Conservation (phyloP, 2,329 filamentous ascomycete species). For the Colletotrichum sp. region DNA sequence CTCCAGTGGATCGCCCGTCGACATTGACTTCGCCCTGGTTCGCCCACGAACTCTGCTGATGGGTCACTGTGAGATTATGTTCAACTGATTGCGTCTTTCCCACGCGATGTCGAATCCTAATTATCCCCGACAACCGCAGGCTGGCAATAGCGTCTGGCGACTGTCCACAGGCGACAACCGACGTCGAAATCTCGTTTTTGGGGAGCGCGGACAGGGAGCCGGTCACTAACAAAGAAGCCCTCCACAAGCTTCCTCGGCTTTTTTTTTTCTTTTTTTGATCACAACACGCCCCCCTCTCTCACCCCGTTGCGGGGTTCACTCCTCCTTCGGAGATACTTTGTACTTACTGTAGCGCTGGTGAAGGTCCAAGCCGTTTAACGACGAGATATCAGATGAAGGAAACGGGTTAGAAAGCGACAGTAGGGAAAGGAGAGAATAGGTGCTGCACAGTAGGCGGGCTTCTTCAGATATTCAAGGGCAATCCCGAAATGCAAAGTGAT, state of each 20-base stretch:
- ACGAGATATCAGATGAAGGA: neutral
- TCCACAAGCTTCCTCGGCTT: conserved; percentile 10
- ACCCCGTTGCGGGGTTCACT: neutral
- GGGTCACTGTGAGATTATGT: conserved; percentile 5
- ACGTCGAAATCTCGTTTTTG: neutral
- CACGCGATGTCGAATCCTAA: neutral
- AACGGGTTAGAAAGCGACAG: neutral
- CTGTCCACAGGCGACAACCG: neutral
- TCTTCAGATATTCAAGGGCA: neutral
- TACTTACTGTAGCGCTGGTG: neutral
- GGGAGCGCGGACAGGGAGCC: neutral
- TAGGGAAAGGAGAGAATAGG: neutral
- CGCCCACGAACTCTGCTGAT: neutral
- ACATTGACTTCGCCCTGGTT: neutral
- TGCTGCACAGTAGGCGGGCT: neutral
- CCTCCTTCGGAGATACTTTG: neutral
- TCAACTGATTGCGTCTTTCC: conserved; percentile 11
- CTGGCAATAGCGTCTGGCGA: neutral
- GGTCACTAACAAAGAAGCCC: neutral
- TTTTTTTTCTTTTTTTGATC: neutral
- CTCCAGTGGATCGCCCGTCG: neutral
- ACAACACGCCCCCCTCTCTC: neutral
- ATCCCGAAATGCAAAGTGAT: neutral
- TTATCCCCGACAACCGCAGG: neutral
- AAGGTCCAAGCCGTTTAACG: neutral